Evolutionary conservation across 352 stramenopile species (phyloP).

Genomic region (Stephanocyclus meneghinianus): DNA sequence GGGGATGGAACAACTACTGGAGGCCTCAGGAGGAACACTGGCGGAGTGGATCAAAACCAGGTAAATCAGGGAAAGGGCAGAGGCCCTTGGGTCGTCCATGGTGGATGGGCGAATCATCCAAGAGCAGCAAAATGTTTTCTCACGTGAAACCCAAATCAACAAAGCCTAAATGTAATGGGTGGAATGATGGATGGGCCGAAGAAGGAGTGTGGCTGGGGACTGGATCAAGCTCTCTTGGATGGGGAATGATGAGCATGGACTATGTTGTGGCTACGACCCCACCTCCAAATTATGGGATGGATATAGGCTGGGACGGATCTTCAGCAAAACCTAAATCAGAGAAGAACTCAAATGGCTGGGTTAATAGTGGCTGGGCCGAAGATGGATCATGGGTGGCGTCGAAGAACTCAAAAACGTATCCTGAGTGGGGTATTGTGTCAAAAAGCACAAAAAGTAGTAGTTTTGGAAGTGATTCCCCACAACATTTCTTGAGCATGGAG

Average conservation of each 20-base stretch:
- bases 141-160: too few relatives aligned
- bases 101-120: not conserved
- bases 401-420: conserved; percentile 1
- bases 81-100: not conserved
- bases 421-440: too few relatives aligned
- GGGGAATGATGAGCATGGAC: not conserved
- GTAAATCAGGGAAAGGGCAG: conserved; percentile 2
- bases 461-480: too few relatives aligned
- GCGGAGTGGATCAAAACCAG: not conserved
- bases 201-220: not conserved
- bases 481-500: too few relatives aligned
- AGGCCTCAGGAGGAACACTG: not conserved
- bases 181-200: not conserved
- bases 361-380: not conserved
- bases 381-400: not conserved
- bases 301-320: not conserved
- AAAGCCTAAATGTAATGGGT: not conserved
- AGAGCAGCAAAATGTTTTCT: not conserved
- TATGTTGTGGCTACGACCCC: not conserved
- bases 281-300: conserved; percentile 5
- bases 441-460: too few relatives aligned
- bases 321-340: not conserved
- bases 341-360: not conserved
- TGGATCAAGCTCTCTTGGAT: not conserved
- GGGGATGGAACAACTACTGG: not conserved